Base-by-base conservation (phyloP, 306 rosid species). In the Quercus bicolor region DNA sequence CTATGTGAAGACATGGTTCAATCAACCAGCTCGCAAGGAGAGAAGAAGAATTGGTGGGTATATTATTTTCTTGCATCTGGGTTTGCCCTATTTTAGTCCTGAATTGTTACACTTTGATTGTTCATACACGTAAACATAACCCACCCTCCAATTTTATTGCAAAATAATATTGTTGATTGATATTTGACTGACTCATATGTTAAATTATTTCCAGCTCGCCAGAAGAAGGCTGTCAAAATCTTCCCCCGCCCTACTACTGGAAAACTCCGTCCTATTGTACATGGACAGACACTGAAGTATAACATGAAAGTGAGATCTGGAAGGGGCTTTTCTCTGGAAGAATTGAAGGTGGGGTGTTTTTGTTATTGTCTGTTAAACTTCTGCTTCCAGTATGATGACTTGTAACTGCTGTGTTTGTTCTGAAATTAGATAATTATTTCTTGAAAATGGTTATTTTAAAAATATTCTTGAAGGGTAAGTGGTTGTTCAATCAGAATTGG, bases 221-320 rank as follows among this genome's bases (percentile, higher is more conserved):
- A 86, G 56, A 79, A 81, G 21, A 89, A 89, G 78, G 90, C 90
- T 21, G 90, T 89, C 66, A 86, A 88, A 70, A 80, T 75, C 73
- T 89, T 86, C 72, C 92, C 90, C 18, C 77, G 88, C 1, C 92
- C 92, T 6, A 86, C 90, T 7, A 79, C 89, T 40, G 90, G 90
- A 70, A 83, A 90, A 5, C 89, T 89, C 6, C 84, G 92, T 2
- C 92, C 92, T 3, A 48, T 86, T 66, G 92, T 89, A 2, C 92
- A 83, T 57, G 92, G 89, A 20, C 89, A 89, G 68, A 89, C 92
- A 8, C 57, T 86, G 74, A 89, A 89, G 76, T 89, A 89, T 45
- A 86, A 89, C 83, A 89, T 89, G 90, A 86, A 89, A 81, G 75
- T 86, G 8, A 80, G 92, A 74, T 87, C 89, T 76, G 92, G 92